phyloP scores from a whole-genome alignment of 1,284 basidiomycete genomes.

The Sporisorium reilianum region DNA sequence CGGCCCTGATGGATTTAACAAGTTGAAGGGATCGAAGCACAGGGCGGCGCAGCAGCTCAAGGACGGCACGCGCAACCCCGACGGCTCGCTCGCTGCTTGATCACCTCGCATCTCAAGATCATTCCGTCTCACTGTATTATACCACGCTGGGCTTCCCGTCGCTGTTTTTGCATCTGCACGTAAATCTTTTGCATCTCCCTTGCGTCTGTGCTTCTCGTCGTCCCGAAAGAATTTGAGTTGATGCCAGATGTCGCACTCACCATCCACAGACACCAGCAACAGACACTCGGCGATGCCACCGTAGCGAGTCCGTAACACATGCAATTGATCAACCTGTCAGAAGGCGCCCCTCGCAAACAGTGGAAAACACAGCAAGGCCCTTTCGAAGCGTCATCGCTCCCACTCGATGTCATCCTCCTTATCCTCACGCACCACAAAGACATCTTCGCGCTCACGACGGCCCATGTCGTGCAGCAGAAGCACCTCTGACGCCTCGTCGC shows the following conservation, averaged over 20 bases:
- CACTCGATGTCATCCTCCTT: constrained; percentile 39
- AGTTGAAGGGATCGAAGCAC: constrained; percentile 47
- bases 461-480: constrained; percentile 15
- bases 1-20: constrained; percentile 43
- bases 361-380: constrained; percentile 13
- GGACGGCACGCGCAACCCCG: constrained; percentile 26
- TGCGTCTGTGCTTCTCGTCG: too few relatives aligned
- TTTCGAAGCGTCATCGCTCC: constrained; percentile 21
- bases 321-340: constrained; percentile 4
- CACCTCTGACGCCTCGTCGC: constrained; percentile 1
- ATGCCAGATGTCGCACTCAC: neutral
- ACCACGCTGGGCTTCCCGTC: neutral
- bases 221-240: too few relatives aligned
- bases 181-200: too few relatives aligned
- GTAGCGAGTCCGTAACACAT: neutral
- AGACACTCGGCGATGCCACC: neutral
- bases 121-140: neutral
- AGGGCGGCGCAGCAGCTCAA: constrained; percentile 42
- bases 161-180: too few relatives aligned
- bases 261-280: neutral
- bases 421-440: neutral
- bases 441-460: neutral
- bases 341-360: too few relatives aligned
- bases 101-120: too few relatives aligned
- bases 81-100: constrained; percentile 23